phyloP scores from a whole-genome alignment of 495 filamentous ascomycete genomes.

The Xylaria scruposa region DNA sequence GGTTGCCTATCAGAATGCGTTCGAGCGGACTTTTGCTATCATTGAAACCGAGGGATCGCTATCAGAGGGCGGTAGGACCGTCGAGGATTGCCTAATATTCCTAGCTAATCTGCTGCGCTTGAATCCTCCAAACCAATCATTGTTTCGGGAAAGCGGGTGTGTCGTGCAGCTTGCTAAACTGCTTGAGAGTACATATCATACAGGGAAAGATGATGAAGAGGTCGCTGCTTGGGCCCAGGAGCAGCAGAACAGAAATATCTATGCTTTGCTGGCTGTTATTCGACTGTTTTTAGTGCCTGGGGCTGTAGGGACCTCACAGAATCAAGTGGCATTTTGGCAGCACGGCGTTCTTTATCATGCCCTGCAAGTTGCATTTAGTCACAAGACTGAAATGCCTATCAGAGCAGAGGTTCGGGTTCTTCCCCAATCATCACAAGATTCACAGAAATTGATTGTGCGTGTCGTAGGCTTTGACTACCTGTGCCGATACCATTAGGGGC shows the following conservation, averaged over 20 bases:
- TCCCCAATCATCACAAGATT: slow-evolving; percentile 33
- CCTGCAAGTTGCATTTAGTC: slow-evolving; percentile 83
- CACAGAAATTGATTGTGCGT: slow-evolving; percentile 36
- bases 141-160: slow-evolving; percentile 90
- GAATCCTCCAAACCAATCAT: slow-evolving; percentile 91
- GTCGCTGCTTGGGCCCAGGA: slow-evolving; percentile 73
- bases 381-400: slow-evolving; percentile 73
- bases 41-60: slow-evolving; percentile 83
- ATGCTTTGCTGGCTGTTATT: slow-evolving; percentile 84
- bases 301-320: slow-evolving; percentile 77
- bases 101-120: slow-evolving; percentile 88
- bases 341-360: slow-evolving; percentile 82
- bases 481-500: slow-evolving; percentile 86
- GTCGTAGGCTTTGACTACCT: slow-evolving; percentile 76
- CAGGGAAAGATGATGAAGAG: slow-evolving; percentile 63
- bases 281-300: slow-evolving; percentile 84
- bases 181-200: slow-evolving; percentile 66
- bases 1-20: slow-evolving; percentile 92
- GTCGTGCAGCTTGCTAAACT: slow-evolving; percentile 75
- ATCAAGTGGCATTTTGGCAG: slow-evolving; percentile 86
- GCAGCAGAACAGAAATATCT: slow-evolving; percentile 89
- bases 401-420: slow-evolving; percentile 71
- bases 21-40: slow-evolving; percentile 82
- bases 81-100: slow-evolving; percentile 94
- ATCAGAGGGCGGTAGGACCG: slow-evolving; percentile 82